Evolutionary conservation across 2,329 filamentous ascomycete species (phyloP).

Genomic region (Sporothrix schenckii): DNA sequence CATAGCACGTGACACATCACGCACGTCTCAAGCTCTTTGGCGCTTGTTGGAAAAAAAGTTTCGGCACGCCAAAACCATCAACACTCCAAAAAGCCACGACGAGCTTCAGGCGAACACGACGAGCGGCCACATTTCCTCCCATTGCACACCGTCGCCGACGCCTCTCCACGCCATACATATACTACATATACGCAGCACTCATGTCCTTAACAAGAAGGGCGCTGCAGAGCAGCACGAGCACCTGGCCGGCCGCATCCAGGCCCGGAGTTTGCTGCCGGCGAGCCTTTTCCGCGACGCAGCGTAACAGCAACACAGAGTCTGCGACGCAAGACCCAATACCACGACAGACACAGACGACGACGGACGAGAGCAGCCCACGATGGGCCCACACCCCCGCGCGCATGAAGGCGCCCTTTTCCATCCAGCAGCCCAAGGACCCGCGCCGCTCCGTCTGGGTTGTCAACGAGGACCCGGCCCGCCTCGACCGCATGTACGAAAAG

Average conservation of each 20-base stretch:
- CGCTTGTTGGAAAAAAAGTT: constrained; percentile 28
- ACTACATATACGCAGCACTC: background rate
- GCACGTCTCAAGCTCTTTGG: background rate
- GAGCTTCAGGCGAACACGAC: constrained; percentile 17
- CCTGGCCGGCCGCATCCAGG: constrained; percentile 6
- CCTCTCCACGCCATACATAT: background rate
- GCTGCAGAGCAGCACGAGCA: constrained; percentile 39
- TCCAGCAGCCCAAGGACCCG: constrained; percentile 59
- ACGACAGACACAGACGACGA: constrained; percentile 3
- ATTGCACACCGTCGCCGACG: background rate
- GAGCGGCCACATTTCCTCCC: background rate
- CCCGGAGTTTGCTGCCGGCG: constrained; percentile 21
- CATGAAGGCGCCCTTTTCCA: constrained; percentile 71
- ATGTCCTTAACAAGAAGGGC: constrained; percentile 39
- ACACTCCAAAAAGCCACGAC: background rate
- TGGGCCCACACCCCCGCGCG: constrained; percentile 71
- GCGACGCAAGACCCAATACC: background rate
- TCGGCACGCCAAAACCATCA: constrained; percentile 8
- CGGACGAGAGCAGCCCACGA: constrained; percentile 51
- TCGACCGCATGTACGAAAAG: constrained; percentile 76
- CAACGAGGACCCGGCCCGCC: constrained; percentile 72
- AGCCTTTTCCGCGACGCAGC: background rate
- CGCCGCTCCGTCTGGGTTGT: constrained; percentile 62
- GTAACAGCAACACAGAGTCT: background rate
- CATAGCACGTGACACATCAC: constrained; percentile 27